Evolutionary conservation across 805 yeast species (phyloP).

Genomic region (Yamadazyma phyllophila): DNA sequence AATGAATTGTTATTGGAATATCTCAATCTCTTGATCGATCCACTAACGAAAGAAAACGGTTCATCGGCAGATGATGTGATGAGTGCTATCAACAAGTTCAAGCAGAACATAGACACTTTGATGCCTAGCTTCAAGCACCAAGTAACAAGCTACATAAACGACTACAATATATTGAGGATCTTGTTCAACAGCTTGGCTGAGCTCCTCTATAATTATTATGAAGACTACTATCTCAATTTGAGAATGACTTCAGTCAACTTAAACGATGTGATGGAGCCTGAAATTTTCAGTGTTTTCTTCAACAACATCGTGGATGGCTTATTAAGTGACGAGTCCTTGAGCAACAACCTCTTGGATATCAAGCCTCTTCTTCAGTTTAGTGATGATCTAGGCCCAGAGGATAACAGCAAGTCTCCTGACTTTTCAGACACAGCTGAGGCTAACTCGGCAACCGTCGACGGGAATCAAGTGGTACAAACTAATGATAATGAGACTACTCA

Average conservation of each 20-base stretch:
- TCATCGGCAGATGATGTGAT: not conserved
- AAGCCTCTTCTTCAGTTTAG: slow-evolving; percentile 14
- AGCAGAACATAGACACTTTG: slow-evolving; percentile 48
- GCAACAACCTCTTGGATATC: slow-evolving; percentile 12
- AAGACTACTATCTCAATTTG: slow-evolving; percentile 21
- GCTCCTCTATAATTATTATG: slow-evolving; percentile 41
- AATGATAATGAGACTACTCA: not conserved
- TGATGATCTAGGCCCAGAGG: slow-evolving; percentile 9
- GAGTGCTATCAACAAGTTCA: slow-evolving; percentile 28
- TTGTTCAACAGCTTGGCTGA: slow-evolving; percentile 35
- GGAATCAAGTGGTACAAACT: not conserved
- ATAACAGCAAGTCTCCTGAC: not conserved
- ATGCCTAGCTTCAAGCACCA: slow-evolving; percentile 56
- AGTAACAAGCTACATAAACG: slow-evolving; percentile 55
- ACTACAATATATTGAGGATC: slow-evolving; percentile 40
- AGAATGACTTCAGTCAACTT: slow-evolving; percentile 18
- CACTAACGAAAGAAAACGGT: slow-evolving; percentile 18
- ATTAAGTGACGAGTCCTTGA: slow-evolving; percentile 13
- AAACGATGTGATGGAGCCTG: slow-evolving; percentile 37
- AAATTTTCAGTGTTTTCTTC: slow-evolving; percentile 12
- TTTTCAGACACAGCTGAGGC: not conserved
- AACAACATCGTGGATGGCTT: slow-evolving; percentile 15
- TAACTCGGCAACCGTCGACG: not conserved
- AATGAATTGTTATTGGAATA: slow-evolving; percentile 61
- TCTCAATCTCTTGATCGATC: slow-evolving; percentile 44